phyloP scores from a whole-genome alignment of 2,329 filamentous ascomycete genomes.

The Stemphylium lycopersici region DNA sequence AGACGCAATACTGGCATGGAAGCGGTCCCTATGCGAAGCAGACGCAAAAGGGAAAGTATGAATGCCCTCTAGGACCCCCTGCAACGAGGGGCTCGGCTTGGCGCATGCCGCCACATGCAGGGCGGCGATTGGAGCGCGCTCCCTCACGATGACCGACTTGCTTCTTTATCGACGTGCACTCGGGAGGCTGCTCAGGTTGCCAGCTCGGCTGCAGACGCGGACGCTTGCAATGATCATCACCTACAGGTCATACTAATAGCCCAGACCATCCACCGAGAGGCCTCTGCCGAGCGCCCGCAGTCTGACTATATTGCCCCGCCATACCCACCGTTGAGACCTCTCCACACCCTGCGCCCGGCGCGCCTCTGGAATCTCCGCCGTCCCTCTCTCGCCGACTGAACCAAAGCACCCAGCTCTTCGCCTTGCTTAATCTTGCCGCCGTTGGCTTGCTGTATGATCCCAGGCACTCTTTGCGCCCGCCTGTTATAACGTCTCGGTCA shows the following conservation, averaged over 20 bases:
- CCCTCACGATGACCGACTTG: conserved; percentile 28
- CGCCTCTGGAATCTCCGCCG: conserved; percentile 18
- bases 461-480: not conserved
- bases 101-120: conserved; percentile 34
- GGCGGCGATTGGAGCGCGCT: conserved; percentile 28
- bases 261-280: not conserved
- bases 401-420: not conserved
- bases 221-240: conserved; percentile 11
- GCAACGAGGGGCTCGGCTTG: conserved; percentile 18
- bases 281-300: conserved; percentile 12
- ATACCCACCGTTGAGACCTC: conserved; percentile 8
- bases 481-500: not conserved
- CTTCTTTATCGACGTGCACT: conserved; percentile 28
- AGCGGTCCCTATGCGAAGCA: conserved; percentile 10
- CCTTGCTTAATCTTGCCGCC: not conserved
- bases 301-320: conserved; percentile 32
- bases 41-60: conserved; percentile 26
- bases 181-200: conserved; percentile 5
- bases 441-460: not conserved
- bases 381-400: conserved; percentile 4
- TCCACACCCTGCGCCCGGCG: conserved; percentile 20
- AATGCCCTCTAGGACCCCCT: conserved; percentile 22
- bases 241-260: not conserved
- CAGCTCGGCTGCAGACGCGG: conserved; percentile 10
- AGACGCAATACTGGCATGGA: not conserved